These are phyloP conservation scores for Collybiopsis luxurians DNA, from an alignment of 768 basidiomycete genomes.

Conservation along the genomic window DNA sequence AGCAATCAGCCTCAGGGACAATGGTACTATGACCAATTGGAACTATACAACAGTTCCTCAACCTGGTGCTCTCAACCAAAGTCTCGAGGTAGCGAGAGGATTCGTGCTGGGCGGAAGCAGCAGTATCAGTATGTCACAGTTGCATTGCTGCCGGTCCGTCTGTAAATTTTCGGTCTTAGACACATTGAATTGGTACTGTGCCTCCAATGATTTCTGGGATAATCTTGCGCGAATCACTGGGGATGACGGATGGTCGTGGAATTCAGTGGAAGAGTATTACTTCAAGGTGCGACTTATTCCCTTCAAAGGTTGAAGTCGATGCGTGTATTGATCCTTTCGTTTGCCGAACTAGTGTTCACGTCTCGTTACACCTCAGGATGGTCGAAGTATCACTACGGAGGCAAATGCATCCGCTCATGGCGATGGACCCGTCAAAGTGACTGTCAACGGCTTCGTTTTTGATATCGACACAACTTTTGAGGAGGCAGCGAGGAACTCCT, in stretches of 20 bases:
- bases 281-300: constrained; percentile 12
- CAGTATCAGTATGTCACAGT: constrained; percentile 27
- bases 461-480: constrained; percentile 21
- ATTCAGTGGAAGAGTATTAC: constrained; percentile 16
- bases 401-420: constrained; percentile 24
- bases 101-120: constrained; percentile 27
- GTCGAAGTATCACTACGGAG: constrained; percentile 25
- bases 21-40: constrained; percentile 11
- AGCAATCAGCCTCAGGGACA: not conserved
- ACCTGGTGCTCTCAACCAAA: constrained; percentile 19
- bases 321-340: not conserved
- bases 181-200: constrained; percentile 21
- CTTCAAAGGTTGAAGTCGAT: not conserved
- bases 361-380: constrained; percentile 22
- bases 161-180: too few relatives aligned
- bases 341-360: constrained; percentile 17
- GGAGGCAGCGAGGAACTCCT: constrained; percentile 19
- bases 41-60: constrained; percentile 27
- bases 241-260: constrained; percentile 25
- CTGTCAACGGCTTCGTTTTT: constrained; percentile 18
- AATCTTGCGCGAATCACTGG: constrained; percentile 18
- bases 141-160: too few relatives aligned
- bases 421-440: constrained; percentile 13
- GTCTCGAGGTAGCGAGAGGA: constrained; percentile 23
- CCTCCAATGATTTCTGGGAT: constrained; percentile 24